phyloP scores from a whole-genome alignment of 2,329 filamentous ascomycete species.

The Plectosphaerella plurivora region DNA sequence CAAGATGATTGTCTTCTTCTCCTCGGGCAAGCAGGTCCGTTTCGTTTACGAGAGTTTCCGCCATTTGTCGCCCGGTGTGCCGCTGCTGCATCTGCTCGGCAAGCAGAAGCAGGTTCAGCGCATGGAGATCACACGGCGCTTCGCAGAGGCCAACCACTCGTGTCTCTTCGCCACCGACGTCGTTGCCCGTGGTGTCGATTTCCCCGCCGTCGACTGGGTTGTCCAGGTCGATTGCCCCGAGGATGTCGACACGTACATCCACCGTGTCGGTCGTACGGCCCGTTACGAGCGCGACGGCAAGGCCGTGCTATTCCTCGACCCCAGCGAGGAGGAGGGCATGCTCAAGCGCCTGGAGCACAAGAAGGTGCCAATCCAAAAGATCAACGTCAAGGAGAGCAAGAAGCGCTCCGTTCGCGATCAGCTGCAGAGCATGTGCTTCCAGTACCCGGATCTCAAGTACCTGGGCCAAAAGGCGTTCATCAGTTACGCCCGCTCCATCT shows the following conservation, averaged over 20 bases:
- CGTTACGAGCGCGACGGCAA: slow-evolving; percentile 83
- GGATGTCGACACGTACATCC: slow-evolving; percentile 96
- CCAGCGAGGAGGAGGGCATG: slow-evolving; percentile 92
- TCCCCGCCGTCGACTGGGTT: slow-evolving; percentile 96
- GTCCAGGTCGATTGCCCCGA: slow-evolving; percentile 98
- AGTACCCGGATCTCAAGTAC: slow-evolving; percentile 90
- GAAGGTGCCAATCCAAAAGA: slow-evolving; percentile 81
- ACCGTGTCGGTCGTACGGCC: slow-evolving; percentile 92
- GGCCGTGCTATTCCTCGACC: slow-evolving; percentile 87
- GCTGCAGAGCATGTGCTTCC: slow-evolving; percentile 92
- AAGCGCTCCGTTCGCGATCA: slow-evolving; percentile 80
- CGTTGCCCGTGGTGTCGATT: slow-evolving; percentile 89
- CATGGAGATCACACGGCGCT: slow-evolving; percentile 81
- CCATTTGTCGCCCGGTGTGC: slow-evolving; percentile 89
- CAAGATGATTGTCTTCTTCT: slow-evolving; percentile 94
- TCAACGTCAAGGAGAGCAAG: slow-evolving; percentile 85
- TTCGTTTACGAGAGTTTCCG: slow-evolving; percentile 94
- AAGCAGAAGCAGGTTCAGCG: slow-evolving; percentile 88
- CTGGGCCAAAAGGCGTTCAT: slow-evolving; percentile 94
- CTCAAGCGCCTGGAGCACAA: slow-evolving; percentile 77
- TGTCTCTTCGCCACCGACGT: slow-evolving; percentile 96
- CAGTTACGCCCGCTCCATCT: slow-evolving; percentile 79
- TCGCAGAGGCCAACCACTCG: slow-evolving; percentile 73
- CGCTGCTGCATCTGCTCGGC: slow-evolving; percentile 87
- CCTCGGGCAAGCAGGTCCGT: slow-evolving; percentile 91